Evolutionary conservation across 805 yeast genomes (phyloP).

Genomic region (Nakazawaea molendinolei): DNA sequence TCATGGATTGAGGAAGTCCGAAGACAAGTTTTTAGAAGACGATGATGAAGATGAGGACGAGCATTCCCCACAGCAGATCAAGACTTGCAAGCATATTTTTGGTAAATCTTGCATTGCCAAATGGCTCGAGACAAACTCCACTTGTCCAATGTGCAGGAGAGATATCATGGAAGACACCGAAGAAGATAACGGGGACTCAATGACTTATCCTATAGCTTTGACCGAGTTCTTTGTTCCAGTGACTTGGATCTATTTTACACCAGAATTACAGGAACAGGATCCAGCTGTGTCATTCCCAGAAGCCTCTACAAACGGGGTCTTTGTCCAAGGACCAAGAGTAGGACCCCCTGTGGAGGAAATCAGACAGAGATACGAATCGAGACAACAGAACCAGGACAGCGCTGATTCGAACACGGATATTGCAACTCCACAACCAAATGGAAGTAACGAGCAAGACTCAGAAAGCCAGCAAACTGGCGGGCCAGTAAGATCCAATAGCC

Average conservation of each 20-base stretch:
- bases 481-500: too few relatives aligned
- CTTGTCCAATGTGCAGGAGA: slow-evolving; percentile 82
- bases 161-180: slow-evolving; percentile 27
- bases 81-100: slow-evolving; percentile 72
- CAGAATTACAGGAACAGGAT: not conserved
- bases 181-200: slow-evolving; percentile 9
- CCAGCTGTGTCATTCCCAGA: slow-evolving; percentile 6
- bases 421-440: too few relatives aligned
- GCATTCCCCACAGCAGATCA: slow-evolving; percentile 65
- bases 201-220: slow-evolving; percentile 23
- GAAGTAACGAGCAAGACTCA: too few relatives aligned
- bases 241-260: slow-evolving; percentile 22
- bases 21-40: slow-evolving; percentile 10
- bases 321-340: slow-evolving; percentile 3
- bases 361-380: not conserved
- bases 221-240: slow-evolving; percentile 24
- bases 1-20: not conserved
- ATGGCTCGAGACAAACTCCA: slow-evolving; percentile 65
- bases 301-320: not conserved
- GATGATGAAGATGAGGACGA: slow-evolving; percentile 19
- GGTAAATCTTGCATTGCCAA: slow-evolving; percentile 73
- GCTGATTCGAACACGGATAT: too few relatives aligned
- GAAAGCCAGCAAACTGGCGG: too few relatives aligned
- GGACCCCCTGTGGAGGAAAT: slow-evolving; percentile 4
- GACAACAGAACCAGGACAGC: too few relatives aligned